A percentile compares a stretch with the other conserved stretches of the same genome.
Conservation (phyloP, 225 moss, liverwort and hornwort species). For the Bryoerythrophyllum caledonicum region DNA sequence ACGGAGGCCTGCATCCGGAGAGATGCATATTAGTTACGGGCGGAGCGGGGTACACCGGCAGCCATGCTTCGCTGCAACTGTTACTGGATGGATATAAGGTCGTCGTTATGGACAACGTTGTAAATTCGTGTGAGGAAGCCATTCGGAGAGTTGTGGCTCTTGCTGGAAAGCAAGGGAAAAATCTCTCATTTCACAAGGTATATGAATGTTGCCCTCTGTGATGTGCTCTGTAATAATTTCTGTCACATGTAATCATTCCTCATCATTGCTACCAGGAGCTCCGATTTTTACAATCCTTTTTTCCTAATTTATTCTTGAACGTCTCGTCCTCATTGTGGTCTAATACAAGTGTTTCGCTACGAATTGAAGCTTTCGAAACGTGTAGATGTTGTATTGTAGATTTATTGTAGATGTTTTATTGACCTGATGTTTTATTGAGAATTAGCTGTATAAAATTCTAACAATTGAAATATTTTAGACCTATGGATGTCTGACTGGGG, state of each 20-base stretch:
- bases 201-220: too few relatives aligned
- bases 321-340: background rate
- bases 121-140: slow-evolving; percentile 78
- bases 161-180: slow-evolving; percentile 59
- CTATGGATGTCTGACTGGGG: background rate
- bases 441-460: background rate
- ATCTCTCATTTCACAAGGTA: slow-evolving; percentile 60
- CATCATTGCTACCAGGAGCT: background rate
- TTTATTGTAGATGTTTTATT: too few relatives aligned
- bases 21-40: too few relatives aligned
- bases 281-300: background rate
- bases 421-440: background rate
- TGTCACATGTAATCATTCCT: background rate
- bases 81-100: too few relatives aligned
- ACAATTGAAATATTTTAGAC: background rate
- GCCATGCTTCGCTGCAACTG: too few relatives aligned
- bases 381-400: background rate
- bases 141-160: slow-evolving; percentile 63
- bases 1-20: slow-evolving; percentile 27
- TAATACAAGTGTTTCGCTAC: background rate
- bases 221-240: background rate
- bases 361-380: background rate
- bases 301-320: too few relatives aligned
- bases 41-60: too few relatives aligned
- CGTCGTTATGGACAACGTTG: too few relatives aligned